Base-by-base conservation (phyloP, 2,329 filamentous ascomycete genomes). In the Drechslera avenae region DNA sequence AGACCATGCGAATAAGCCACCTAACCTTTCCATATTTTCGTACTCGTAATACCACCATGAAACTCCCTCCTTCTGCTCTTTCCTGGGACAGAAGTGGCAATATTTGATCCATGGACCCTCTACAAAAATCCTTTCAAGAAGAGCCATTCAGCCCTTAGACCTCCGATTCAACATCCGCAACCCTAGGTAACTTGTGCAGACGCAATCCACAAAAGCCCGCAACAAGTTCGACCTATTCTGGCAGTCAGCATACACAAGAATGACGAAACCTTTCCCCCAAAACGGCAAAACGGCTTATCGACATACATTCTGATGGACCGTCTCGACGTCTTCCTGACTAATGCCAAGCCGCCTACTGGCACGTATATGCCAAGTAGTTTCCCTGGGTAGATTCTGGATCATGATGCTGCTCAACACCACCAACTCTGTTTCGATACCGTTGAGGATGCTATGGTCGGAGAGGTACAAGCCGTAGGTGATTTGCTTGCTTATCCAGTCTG, bases 381-480 rank as follows among this genome's bases (percentile, higher is more conserved):
- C 79, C 1, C 73, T 68, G 0, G 68, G 69, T 14, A 85, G 62
- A 50, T 85, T 84, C 62, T 85, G 83, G 5, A 80, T 81, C 79
- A 84, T 81, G 48, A 86, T 84, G 1, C 77, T 79, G 3, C 76
- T 69, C 3, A 84, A 66, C 1, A 82, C 80, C 1, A 82, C 77
- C 7, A 85, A 67, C 58, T 85, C 79, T 1, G 83, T 84, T 39
- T 83, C 82, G 3, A 82, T 51, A 8, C 79, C 79, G 14, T 78
- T 78, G 3, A 85, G 66, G 8, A 85, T 79, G 55, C 75, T 77
- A 19, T 82, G 78, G 63, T 85, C 82, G 8, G 78, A 80, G 0
- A 86, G 75, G 56, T 81, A 85, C 9, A 85, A 70, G 0, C 83
- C 83, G 52, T 85, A 85, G 0, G 80, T 84, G 50, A 86, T 83